A percentile compares a stretch with the other conserved stretches of the same genome.
These are phyloP conservation scores for Zizania palustris DNA, from an alignment of 202 grass and related monocot genomes.

Conservation along the genomic window DNA sequence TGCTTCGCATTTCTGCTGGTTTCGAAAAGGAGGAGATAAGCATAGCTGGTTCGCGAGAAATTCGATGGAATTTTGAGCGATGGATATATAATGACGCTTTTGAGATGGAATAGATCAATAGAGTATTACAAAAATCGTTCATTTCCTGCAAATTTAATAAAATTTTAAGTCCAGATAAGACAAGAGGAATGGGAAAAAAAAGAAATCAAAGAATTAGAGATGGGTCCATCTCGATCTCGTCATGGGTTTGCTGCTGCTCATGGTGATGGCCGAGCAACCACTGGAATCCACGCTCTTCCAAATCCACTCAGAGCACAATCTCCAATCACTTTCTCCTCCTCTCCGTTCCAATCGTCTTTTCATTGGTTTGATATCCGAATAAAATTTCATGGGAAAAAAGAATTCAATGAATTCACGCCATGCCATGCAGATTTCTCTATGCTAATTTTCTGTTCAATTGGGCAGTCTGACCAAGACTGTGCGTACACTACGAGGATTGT, in stretches of 20 bases:
- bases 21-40: neutral
- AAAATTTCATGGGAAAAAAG: neutral
- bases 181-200: conserved; percentile 34
- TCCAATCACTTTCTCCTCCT: neutral
- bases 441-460: neutral
- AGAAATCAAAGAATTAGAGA: conserved; percentile 6
- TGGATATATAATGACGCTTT: conserved; percentile 27
- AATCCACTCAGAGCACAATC: conserved; percentile 32
- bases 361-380: neutral
- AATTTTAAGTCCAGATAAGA: neutral
- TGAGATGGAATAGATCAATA: no score
- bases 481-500: neutral
- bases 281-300: conserved; percentile 52
- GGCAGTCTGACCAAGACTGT: conserved; percentile 21
- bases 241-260: neutral
- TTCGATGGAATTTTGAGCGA: neutral
- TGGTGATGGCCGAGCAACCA: conserved; percentile 33
- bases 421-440: neutral
- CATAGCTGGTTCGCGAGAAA: conserved; percentile 11
- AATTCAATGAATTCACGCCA: neutral
- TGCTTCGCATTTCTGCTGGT: neutral
- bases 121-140: no score
- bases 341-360: neutral
- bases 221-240: conserved; percentile 14
- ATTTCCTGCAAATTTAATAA: no score